Percentiles rank a stretch among this genome's conserved stretches.
These are phyloP conservation scores for Citrullus colocynthis DNA, from an alignment of 306 rosid species.

Conservation along the genomic window DNA sequence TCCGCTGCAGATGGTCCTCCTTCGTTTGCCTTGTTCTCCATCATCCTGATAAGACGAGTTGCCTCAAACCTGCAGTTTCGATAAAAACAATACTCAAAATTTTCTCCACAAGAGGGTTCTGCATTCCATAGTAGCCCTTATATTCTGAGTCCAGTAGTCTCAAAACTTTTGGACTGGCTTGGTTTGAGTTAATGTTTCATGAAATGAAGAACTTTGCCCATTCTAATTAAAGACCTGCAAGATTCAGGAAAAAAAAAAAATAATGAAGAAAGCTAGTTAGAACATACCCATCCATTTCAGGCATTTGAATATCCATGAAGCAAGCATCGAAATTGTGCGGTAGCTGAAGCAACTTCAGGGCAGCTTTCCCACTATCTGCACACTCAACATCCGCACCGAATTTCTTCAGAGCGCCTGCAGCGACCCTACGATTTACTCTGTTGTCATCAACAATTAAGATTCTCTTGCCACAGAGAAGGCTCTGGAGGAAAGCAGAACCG, in stretches of 20 bases:
- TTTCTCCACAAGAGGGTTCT: not conserved
- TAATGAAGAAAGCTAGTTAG: not conserved
- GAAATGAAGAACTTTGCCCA: not conserved
- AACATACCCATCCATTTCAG: constrained; percentile 97
- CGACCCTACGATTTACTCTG: constrained; percentile 79
- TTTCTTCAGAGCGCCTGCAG: constrained; percentile 84
- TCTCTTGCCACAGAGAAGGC: constrained; percentile 65
- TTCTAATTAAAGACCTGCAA: not conserved
- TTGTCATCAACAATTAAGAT: constrained; percentile 95
- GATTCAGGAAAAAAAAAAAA: not conserved
- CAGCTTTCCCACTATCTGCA: constrained; percentile 77
- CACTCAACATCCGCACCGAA: constrained; percentile 82
- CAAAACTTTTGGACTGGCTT: not conserved
- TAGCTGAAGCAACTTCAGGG: constrained; percentile 66
- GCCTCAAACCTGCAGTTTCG: constrained; percentile 65
- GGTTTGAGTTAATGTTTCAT: not conserved
- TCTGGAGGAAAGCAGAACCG: constrained; percentile 48
- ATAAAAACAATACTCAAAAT: not conserved
- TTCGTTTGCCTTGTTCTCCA: constrained; percentile 57
- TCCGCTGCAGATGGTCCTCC: constrained; percentile 25
- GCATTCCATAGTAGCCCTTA: not conserved
- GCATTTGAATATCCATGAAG: constrained; percentile 99
- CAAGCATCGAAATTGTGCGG: constrained; percentile 92
- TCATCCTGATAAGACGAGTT: constrained; percentile 50
- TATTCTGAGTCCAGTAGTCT: not conserved